Conservation (phyloP, 208 protist genomes). For the Porcisia deanei region DNA sequence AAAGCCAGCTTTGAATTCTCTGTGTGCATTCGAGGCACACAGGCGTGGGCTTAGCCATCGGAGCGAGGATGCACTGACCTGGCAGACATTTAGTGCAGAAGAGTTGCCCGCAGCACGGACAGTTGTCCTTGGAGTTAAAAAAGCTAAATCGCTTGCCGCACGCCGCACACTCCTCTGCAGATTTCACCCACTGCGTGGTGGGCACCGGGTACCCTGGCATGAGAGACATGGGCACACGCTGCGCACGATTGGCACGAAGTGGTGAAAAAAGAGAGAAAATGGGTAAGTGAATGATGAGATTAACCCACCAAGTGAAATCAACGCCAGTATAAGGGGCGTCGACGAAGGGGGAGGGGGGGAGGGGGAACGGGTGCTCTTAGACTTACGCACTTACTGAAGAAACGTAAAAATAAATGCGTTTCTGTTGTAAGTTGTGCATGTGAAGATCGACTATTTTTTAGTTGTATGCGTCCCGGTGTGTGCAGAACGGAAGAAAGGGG, state of each 20-base stretch:
- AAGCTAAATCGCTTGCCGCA: constrained; percentile 64
- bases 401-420: neutral
- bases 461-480: neutral
- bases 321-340: too few species aligned
- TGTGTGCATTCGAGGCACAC: constrained; percentile 72
- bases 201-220: constrained; percentile 49
- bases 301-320: neutral
- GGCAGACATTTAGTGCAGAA: constrained; percentile 69
- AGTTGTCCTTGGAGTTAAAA: constrained; percentile 55
- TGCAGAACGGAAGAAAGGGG: neutral
- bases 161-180: constrained; percentile 40
- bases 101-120: constrained; percentile 61
- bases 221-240: constrained; percentile 8
- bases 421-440: neutral
- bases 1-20: constrained; percentile 47
- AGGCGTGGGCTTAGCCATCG: constrained; percentile 20
- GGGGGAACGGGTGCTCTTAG: too few species aligned
- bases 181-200: constrained; percentile 32
- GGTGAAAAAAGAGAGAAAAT: neutral
- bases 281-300: neutral
- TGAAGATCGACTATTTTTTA: neutral
- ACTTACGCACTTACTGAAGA: too few species aligned
- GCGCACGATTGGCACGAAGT: too few species aligned
- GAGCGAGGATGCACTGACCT: constrained; percentile 38
- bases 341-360: too few species aligned